Evolutionary conservation across 768 basidiomycete genomes (phyloP), one percentile per base, ranked within the genome.

Genomic region (Tricholoma sp.): DNA sequence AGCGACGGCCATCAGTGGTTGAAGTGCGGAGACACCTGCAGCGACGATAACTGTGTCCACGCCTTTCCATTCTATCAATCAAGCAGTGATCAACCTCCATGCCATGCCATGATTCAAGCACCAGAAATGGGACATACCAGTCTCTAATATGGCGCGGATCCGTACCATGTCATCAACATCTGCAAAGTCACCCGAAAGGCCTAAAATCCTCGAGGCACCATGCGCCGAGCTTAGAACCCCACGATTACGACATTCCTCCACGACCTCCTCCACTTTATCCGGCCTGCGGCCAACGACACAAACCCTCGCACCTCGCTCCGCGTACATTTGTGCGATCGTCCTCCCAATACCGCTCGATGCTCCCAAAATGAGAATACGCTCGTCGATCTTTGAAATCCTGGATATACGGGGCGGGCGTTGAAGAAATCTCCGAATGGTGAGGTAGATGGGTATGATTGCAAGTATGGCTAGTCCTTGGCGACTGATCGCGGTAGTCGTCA

Each of bases 301-400:
- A 6, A 89, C 80, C 52, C 75, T 75, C 6, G 90, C 90, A 6
- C 92, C 92, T n/a, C 89, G 76, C 54, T 74, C 67, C 4, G 89
- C 85, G 62, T 95, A 95, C 59, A 79, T 73, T 11, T 77, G 73
- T 0, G 91, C 91, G 45, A 95, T 73, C 4, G 80, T 75, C 43
- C 80, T 78, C 1, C 94, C 94, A 22, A 96, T 84, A 0, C 94
- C 94, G 49, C 86, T 86, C 1, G 90, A 88, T 1, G 88, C 92
- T 5, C 94, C 94, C 6, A 97, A 69, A 50, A 97, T 75, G 1
- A 97, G 68, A 5, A 94, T 87, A 0, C 91, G 83, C 66, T 96
- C 94, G 2, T 75, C 61, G 11, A 46, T 56, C 32, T 57, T 53
- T 1, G 58, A 47, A 34, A 64, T 52, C 35, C 56, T 61, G 14